phyloP scores from a whole-genome alignment of 441 rosid genomes.

The Erodium texanum region DNA sequence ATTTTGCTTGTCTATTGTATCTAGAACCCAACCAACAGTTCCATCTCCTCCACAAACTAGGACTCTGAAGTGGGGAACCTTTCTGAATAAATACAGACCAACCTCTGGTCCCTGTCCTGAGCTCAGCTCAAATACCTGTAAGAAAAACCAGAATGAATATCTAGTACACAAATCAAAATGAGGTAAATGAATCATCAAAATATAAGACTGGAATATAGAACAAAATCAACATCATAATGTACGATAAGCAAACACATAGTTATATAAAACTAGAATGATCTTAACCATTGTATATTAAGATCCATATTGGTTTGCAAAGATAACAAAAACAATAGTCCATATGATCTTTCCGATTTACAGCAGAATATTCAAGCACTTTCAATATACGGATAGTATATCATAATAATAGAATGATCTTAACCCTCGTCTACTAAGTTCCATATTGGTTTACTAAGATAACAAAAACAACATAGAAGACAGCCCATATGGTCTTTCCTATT shows the following conservation, averaged over 20 bases:
- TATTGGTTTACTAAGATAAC: background rate
- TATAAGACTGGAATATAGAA: background rate
- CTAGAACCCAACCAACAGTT: constrained; percentile 93
- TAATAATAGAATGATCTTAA: background rate
- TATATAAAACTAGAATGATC: background rate
- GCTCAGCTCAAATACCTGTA: constrained; percentile 83
- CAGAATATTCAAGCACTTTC: no score
- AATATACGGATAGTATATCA: no score
- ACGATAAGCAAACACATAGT: background rate
- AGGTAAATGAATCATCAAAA: background rate
- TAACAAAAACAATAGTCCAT: background rate
- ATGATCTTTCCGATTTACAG: no score
- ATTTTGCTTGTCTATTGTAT: constrained; percentile 84
- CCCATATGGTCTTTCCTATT: background rate
- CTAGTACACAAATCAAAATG: background rate
- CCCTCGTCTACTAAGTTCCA: background rate
- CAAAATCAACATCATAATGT: no score
- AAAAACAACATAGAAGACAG: background rate
- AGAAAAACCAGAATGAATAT: constrained; percentile 13
- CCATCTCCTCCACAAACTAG: constrained; percentile 99
- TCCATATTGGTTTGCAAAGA: background rate
- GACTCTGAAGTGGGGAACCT: constrained; percentile 92
- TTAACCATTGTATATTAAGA: background rate
- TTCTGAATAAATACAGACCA: constrained; percentile 79
- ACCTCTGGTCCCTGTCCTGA: constrained; percentile 83